Conservation (phyloP, 2,329 filamentous ascomycete genomes). For the Chrysoporthe cubensis region DNA sequence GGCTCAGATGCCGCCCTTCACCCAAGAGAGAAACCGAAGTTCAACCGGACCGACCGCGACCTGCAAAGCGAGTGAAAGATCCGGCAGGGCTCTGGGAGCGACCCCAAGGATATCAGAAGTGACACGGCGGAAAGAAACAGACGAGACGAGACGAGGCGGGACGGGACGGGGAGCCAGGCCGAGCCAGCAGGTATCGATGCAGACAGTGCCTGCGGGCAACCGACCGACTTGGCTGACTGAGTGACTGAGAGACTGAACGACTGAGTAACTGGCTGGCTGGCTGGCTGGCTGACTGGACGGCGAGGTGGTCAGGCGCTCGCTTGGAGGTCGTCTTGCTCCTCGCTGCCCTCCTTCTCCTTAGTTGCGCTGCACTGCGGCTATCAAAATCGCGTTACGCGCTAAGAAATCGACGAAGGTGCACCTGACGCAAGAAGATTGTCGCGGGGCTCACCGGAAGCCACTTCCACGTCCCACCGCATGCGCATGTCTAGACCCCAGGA, state of each 20-base stretch:
- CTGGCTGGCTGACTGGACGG: too few relatives aligned
- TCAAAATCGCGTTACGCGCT: conserved; percentile 28
- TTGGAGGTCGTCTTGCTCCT: neutral
- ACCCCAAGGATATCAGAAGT: neutral
- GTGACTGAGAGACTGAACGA: neutral
- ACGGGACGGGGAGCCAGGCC: too few relatives aligned
- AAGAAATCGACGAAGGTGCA: conserved; percentile 20
- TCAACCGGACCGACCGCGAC: conserved; percentile 1
- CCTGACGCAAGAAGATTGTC: conserved; percentile 27
- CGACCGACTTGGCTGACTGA: neutral
- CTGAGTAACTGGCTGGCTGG: neutral
- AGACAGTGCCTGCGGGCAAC: too few relatives aligned
- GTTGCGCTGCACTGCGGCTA: neutral
- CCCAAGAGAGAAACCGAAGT: neutral
- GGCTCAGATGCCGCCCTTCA: neutral
- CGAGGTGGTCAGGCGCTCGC: neutral
- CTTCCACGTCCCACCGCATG: conserved; percentile 24
- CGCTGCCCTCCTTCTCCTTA: neutral
- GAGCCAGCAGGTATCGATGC: too few relatives aligned
- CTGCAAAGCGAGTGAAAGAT: neutral
- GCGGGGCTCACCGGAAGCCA: conserved; percentile 25
- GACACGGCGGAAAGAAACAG: neutral
- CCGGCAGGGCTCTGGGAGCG: neutral
- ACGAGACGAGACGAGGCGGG: neutral
- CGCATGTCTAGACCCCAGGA: conserved; percentile 23